Conservation (phyloP, 148 eudicot species). For the Limonium bicolor region DNA sequence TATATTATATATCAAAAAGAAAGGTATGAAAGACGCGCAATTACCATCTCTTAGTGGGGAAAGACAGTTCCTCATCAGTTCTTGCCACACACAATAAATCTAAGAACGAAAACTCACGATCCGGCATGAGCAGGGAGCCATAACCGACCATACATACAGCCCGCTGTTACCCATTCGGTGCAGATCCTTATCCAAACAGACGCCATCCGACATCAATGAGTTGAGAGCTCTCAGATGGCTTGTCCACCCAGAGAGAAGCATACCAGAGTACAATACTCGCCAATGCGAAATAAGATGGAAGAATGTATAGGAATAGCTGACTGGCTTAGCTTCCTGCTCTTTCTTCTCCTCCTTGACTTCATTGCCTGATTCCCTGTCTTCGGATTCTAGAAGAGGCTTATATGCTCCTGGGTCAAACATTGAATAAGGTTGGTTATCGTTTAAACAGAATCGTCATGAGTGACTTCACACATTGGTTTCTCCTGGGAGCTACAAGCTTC, state of each 20-base stretch:
- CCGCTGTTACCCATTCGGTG: constrained; percentile 88
- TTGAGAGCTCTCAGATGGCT: constrained; percentile 62
- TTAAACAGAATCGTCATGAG: no score
- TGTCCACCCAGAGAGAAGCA: constrained; percentile 99
- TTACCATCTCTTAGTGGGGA: no score
- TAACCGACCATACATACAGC: constrained; percentile 79
- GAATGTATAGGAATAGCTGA: constrained; percentile 81
- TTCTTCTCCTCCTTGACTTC: constrained; percentile 19
- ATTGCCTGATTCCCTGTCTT: constrained; percentile 55
- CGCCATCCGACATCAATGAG: constrained; percentile 94
- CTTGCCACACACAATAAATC: no score
- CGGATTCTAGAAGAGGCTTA: constrained; percentile 57
- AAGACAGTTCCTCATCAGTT: no score
- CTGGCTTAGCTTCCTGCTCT: constrained; percentile 57
- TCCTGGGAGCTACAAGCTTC: no score
- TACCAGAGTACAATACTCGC: constrained; percentile 94
- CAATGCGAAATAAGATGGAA: constrained; percentile 88
- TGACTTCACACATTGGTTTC: no score
- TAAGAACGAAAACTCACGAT: constrained; percentile 95
- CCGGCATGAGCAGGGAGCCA: constrained; percentile 78
- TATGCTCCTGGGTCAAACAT: constrained; percentile 59
- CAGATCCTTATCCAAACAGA: constrained; percentile 92
- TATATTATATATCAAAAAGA: no score
- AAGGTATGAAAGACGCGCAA: no score
- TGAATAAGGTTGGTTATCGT: no score